These are phyloP conservation scores for Tuber magnatum DNA, from an alignment of 495 filamentous ascomycete genomes.

Conservation along the genomic window DNA sequence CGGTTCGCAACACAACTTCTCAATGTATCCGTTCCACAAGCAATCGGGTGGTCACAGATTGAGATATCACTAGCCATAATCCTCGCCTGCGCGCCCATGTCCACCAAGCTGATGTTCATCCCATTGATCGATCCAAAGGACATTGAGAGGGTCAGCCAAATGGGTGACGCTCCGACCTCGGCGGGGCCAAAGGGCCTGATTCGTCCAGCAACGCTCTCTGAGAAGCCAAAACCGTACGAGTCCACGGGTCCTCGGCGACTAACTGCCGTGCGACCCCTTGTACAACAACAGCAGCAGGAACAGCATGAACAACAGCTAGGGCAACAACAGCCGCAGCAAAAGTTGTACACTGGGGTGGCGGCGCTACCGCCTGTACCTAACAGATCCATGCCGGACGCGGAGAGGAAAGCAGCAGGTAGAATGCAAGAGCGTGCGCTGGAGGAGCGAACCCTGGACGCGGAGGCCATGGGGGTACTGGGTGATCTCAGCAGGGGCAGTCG, in stretches of 20 bases:
- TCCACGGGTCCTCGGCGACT: not conserved
- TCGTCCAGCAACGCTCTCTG: not conserved
- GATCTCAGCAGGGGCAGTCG: not conserved
- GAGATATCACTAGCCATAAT: conserved; percentile 37
- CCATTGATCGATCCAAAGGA: conserved; percentile 24
- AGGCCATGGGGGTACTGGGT: not conserved
- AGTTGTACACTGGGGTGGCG: not conserved
- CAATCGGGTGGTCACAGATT: conserved; percentile 39
- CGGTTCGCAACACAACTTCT: conserved; percentile 40
- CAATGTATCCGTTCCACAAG: conserved; percentile 38
- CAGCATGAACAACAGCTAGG: not conserved
- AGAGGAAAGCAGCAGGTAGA: not conserved
- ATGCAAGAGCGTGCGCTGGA: not conserved
- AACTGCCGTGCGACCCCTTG: not conserved
- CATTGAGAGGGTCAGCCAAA: conserved; percentile 11
- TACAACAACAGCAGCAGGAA: not conserved
- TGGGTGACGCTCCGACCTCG: conserved; percentile 12
- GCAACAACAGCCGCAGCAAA: not conserved
- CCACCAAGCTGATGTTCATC: conserved; percentile 30
- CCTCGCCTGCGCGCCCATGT: conserved; percentile 37
- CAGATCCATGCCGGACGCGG: not conserved
- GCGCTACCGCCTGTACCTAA: not conserved
- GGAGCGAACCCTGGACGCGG: not conserved
- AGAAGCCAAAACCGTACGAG: not conserved
- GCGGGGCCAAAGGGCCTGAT: not conserved